Evolutionary conservation across 2,329 filamentous ascomycete genomes (phyloP), one percentile per base, ranked within the genome.

Genomic region (Aspergillus sp.): DNA sequence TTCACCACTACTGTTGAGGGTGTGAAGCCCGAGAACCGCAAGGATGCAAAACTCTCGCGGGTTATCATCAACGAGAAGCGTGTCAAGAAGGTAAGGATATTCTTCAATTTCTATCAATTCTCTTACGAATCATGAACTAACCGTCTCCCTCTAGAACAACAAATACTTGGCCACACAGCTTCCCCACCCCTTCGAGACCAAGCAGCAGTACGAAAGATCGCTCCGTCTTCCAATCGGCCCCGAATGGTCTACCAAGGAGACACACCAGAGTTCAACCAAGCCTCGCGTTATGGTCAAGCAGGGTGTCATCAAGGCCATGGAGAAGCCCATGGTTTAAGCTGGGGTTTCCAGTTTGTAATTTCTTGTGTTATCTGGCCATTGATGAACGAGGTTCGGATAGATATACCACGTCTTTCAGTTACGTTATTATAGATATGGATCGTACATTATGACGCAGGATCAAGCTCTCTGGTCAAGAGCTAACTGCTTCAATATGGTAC

Each of bases 161-260:
- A 90, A 88, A 62, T 97, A 95, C 61, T 77, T 95, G 58, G 90
- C 93, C 12, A 82, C 83, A 7, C 80, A 82, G 57, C 74, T 98
- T 40, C 93, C 93, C 39, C 88, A 94, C 68, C 84, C 83, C n/a
- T 97, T 90, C 67, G 91, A 96, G 74, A 88, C 79, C 27, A 79
- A 78, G 54, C 79, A 86, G 60, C 90, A 96, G 73, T 97, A 97
- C 69, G 93, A 98, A 74, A 76, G 91, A 40, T 87, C 86, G 51
- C 73, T 97, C 46, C 78, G 91, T 35, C 70, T 96, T 53, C 93
- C 93, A 1, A 81, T 97, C 48, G 93, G 93, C 1, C 88, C 86
- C 11, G 91, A 98, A 68, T 98, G 91, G 90, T 83, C 84, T 55
- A 97, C 91, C n/a, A 96, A 95, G 78, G 83, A 89, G 72, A 89